phyloP scores from a whole-genome alignment of 2,329 filamentous ascomycete species.

The Penicillium sp. region DNA sequence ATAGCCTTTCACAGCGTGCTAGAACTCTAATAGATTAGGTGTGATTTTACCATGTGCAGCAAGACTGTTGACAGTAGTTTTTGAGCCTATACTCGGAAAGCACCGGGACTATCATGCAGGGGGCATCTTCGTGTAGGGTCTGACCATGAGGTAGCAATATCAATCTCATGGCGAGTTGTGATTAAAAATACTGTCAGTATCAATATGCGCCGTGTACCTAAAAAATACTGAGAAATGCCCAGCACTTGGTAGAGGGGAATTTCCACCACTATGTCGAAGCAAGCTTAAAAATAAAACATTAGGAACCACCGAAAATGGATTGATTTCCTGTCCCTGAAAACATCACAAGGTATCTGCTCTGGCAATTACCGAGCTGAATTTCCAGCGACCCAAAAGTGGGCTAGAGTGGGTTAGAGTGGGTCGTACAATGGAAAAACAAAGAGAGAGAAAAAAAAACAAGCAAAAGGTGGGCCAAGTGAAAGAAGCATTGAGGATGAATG shows the following conservation, averaged over 20 bases:
- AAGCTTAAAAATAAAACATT: not conserved
- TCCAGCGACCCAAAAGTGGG: not conserved
- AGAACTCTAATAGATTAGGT: not conserved
- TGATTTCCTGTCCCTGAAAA: constrained; percentile 2
- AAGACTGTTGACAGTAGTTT: not conserved
- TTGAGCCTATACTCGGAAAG: not conserved
- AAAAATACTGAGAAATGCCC: too few relatives aligned
- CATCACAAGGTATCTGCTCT: not conserved
- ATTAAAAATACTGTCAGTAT: too few relatives aligned
- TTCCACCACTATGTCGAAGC: too few relatives aligned
- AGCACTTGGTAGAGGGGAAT: too few relatives aligned
- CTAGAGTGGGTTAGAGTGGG: not conserved
- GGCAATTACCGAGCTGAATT: not conserved
- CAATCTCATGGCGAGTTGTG: not conserved
- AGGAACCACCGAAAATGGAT: not conserved
- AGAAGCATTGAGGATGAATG: not conserved
- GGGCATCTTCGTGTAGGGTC: not conserved
- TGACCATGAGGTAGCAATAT: not conserved
- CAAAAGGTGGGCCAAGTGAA: too few relatives aligned
- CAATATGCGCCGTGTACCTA: not conserved
- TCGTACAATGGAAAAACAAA: too few relatives aligned
- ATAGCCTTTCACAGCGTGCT: not conserved
- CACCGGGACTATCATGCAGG: not conserved
- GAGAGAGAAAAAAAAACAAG: not conserved
- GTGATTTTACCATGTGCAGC: not conserved